phyloP scores from a whole-genome alignment of 1,284 basidiomycete species.

The Trichosporon inkin region DNA sequence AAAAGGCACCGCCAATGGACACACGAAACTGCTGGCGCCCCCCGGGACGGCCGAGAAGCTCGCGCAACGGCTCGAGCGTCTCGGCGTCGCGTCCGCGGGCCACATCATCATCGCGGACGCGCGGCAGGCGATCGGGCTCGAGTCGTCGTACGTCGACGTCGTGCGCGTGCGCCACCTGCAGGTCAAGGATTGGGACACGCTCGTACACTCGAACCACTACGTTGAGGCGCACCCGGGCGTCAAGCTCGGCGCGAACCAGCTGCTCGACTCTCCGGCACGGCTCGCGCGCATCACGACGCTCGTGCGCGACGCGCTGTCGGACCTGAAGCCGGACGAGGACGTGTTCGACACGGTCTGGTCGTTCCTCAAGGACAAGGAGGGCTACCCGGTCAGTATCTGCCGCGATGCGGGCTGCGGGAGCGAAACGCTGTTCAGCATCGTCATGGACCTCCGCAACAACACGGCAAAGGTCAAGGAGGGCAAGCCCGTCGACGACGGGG shows the following conservation, averaged over 20 bases:
- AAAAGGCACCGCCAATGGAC: background rate
- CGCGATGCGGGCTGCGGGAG: slow-evolving; percentile 11
- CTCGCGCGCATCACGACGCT: slow-evolving; percentile 19
- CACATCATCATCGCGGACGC: slow-evolving; percentile 21
- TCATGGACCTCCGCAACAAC: slow-evolving; percentile 19
- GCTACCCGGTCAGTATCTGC: slow-evolving; percentile 18
- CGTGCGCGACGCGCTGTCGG: background rate
- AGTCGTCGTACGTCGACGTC: slow-evolving; percentile 9
- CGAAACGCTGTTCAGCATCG: slow-evolving; percentile 22
- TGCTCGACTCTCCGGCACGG: slow-evolving; percentile 14
- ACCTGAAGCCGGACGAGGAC: background rate
- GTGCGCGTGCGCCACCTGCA: slow-evolving; percentile 3
- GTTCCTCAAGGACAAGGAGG: slow-evolving; percentile 16
- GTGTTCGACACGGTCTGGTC: background rate
- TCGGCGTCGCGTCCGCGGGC: slow-evolving; percentile 19
- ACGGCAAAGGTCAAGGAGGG: slow-evolving; percentile 14
- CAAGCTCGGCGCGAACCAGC: slow-evolving; percentile 1
- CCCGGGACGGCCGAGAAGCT: slow-evolving; percentile 1
- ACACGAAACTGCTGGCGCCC: background rate
- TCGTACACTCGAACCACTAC: slow-evolving; percentile 26
- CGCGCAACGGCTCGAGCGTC: background rate
- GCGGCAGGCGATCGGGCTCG: slow-evolving; percentile 18
- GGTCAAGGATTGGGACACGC: background rate
- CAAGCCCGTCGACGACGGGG: slow-evolving; percentile 14
- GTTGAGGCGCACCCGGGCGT: slow-evolving; percentile 20